Evolutionary conservation across 805 yeast species (phyloP).

Genomic region (baker's yeast (Saccharomyces cerevisiae)): DNA sequence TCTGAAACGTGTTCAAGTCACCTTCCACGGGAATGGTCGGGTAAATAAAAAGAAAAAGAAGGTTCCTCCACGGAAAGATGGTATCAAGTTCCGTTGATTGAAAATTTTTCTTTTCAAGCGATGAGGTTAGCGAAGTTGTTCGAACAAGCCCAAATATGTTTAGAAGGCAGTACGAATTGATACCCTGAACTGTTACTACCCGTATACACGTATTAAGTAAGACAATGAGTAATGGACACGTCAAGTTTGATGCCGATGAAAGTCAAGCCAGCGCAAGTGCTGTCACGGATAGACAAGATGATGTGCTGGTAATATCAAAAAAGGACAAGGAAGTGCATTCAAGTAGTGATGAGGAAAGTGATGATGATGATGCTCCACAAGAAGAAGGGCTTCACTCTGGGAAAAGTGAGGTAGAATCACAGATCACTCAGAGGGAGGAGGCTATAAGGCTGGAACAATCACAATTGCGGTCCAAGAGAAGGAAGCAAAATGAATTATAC

Average conservation of each 20-base stretch:
- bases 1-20: background rate
- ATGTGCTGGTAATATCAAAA: slow-evolving; percentile 3
- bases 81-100: background rate
- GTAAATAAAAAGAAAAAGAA: background rate
- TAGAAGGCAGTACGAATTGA: background rate
- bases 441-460: slow-evolving; percentile 19
- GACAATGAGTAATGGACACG: slow-evolving; percentile 11
- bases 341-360: slow-evolving; percentile 22
- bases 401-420: slow-evolving; percentile 16
- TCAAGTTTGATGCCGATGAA: slow-evolving; percentile 22
- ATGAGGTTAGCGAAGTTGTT: background rate
- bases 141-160: background rate
- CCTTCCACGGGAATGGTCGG: background rate
- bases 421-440: slow-evolving; percentile 23
- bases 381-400: slow-evolving; percentile 35
- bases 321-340: slow-evolving; percentile 3
- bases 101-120: background rate
- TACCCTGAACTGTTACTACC: background rate
- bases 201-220: background rate
- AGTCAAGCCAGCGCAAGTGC: slow-evolving; percentile 1
- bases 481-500: slow-evolving; percentile 23
- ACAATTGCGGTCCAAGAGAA: slow-evolving; percentile 28
- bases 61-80: background rate
- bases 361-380: slow-evolving; percentile 45
- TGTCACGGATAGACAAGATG: slow-evolving; percentile 6